Evolutionary conservation across 352 stramenopile species (phyloP).

Genomic region (Achlya hypogyna): DNA sequence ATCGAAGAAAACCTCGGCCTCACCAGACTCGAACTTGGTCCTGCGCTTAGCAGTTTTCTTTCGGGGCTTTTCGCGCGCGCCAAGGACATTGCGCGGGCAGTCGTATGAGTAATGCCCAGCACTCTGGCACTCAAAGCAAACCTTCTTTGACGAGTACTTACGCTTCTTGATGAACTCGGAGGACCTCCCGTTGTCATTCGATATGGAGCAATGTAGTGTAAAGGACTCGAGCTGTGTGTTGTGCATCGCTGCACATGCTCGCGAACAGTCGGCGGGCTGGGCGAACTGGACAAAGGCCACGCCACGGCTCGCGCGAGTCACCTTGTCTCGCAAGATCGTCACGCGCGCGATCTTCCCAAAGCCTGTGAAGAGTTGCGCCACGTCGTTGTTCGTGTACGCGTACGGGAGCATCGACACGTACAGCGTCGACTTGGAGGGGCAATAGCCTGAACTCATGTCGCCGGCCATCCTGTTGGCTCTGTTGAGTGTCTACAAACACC

Average conservation of each 20-base stretch:
- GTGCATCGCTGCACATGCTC: constrained; percentile 48
- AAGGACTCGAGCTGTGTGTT: constrained; percentile 50
- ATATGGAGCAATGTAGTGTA: constrained; percentile 49
- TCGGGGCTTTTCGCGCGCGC: constrained; percentile 55
- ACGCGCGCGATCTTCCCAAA: constrained; percentile 70
- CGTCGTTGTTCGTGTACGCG: constrained; percentile 80
- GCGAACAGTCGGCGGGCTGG: constrained; percentile 42
- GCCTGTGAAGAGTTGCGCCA: constrained; percentile 71
- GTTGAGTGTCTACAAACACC: neutral
- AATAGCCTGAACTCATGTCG: no score
- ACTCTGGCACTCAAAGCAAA: constrained; percentile 80
- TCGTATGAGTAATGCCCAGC: constrained; percentile 74
- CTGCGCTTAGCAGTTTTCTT: constrained; percentile 54
- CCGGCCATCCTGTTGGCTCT: neutral
- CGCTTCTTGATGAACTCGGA: constrained; percentile 72
- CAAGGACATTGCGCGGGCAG: constrained; percentile 76
- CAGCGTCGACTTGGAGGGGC: constrained; percentile 38
- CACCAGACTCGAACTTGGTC: constrained; percentile 47
- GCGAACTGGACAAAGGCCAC: constrained; percentile 84
- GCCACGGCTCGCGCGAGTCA: constrained; percentile 58
- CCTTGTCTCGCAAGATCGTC: constrained; percentile 63
- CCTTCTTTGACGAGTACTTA: constrained; percentile 50
- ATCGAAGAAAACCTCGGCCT: constrained; percentile 61
- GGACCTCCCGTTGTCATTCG: constrained; percentile 71
- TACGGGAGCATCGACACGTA: constrained; percentile 87